phyloP scores from a whole-genome alignment of 805 yeast genomes.

The Lipomyces sp. region DNA sequence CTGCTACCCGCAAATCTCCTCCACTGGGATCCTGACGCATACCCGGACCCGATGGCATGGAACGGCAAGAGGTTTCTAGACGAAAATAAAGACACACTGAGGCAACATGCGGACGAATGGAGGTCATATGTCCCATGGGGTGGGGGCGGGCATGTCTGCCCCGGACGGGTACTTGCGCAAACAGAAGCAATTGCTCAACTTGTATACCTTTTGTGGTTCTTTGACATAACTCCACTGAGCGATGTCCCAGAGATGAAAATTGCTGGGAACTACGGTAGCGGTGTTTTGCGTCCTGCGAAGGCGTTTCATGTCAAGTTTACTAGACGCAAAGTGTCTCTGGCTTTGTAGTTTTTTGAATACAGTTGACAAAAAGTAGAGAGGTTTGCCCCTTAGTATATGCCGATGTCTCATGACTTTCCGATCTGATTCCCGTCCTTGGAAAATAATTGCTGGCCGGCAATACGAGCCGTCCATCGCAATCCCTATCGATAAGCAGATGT shows the following conservation, averaged over 20 bases:
- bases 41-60: slow-evolving; percentile 26
- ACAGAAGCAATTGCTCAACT: slow-evolving; percentile 21
- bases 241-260: slow-evolving; percentile 4
- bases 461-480: too few relatives aligned
- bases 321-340: slow-evolving; percentile 3
- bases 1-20: slow-evolving; percentile 12
- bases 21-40: slow-evolving; percentile 23
- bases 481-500: too few relatives aligned
- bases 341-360: too few relatives aligned
- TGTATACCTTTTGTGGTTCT: slow-evolving; percentile 21
- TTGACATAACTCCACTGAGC: slow-evolving; percentile 13
- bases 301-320: slow-evolving; percentile 3
- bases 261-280: slow-evolving; percentile 10
- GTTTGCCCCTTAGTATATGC: too few relatives aligned
- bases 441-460: too few relatives aligned
- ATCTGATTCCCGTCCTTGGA: too few relatives aligned
- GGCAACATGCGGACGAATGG: slow-evolving; percentile 3
- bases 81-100: slow-evolving; percentile 5
- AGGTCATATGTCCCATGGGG: slow-evolving; percentile 14
- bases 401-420: too few relatives aligned
- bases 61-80: slow-evolving; percentile 15
- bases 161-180: slow-evolving; percentile 19
- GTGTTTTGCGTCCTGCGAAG: slow-evolving; percentile 8
- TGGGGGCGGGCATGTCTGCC: slow-evolving; percentile 19
- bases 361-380: too few relatives aligned